phyloP scores from a whole-genome alignment of 2,329 filamentous ascomycete genomes.

The Monosporascus sp. region DNA sequence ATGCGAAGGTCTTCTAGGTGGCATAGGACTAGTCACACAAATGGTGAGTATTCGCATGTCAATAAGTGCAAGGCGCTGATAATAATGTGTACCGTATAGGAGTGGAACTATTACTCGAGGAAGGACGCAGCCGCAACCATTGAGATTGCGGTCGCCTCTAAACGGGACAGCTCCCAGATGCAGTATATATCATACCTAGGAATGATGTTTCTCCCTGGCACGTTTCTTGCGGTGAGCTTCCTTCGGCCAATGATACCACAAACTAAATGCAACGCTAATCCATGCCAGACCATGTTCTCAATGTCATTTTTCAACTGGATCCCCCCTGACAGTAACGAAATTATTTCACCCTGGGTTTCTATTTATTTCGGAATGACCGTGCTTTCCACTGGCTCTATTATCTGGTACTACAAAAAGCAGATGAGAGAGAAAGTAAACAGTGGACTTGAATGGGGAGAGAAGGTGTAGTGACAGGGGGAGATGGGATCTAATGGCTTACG shows the following conservation, averaged over 20 bases:
- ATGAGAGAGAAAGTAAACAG: neutral
- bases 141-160: constrained; percentile 11
- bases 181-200: constrained; percentile 10
- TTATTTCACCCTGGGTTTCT: constrained; percentile 14
- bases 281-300: constrained; percentile 13
- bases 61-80: neutral
- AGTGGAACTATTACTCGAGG: constrained; percentile 15
- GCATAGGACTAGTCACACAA: constrained; percentile 11
- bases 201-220: constrained; percentile 18
- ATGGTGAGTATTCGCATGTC: constrained; percentile 7
- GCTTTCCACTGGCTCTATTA: constrained; percentile 2
- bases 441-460: neutral
- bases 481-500: no score
- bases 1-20: constrained; percentile 7
- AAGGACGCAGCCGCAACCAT: constrained; percentile 8
- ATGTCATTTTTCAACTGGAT: constrained; percentile 18
- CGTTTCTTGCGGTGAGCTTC: constrained; percentile 16
- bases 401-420: neutral
- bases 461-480: no score
- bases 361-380: constrained; percentile 11
- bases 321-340: constrained; percentile 8
- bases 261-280: neutral
- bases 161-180: constrained; percentile 16
- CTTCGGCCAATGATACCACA: neutral
- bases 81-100: constrained; percentile 2